Evolutionary conservation across 2,329 filamentous ascomycete genomes (phyloP).

Genomic region (Pseudogymnoascus sp.): DNA sequence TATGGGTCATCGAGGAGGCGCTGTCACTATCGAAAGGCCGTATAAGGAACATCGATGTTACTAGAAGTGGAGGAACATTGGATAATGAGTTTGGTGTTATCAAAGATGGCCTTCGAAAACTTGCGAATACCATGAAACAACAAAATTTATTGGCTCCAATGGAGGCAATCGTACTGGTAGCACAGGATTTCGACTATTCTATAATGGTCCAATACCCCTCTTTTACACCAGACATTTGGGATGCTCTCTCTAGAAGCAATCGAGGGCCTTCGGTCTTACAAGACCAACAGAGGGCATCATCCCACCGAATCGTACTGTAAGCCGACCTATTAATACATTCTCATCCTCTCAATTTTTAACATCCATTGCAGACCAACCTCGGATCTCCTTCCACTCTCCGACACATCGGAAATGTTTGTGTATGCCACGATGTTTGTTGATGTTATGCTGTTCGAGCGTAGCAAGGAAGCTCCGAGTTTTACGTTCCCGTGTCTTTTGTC

Average conservation of each 20-base stretch:
- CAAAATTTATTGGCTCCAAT: constrained; percentile 67
- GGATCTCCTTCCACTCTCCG: constrained; percentile 36
- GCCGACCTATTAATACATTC: neutral
- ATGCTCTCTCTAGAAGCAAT: constrained; percentile 27
- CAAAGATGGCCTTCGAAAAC: constrained; percentile 48
- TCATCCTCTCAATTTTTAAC: neutral
- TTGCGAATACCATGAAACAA: constrained; percentile 75
- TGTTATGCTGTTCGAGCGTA: constrained; percentile 63
- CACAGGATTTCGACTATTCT: constrained; percentile 69
- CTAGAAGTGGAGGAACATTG: constrained; percentile 32
- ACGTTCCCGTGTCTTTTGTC: constrained; percentile 67
- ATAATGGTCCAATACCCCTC: constrained; percentile 76
- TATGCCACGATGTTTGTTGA: constrained; percentile 71
- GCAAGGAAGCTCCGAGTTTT: constrained; percentile 59
- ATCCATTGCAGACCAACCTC: neutral
- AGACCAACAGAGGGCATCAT: neutral
- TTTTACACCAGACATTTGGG: constrained; percentile 64
- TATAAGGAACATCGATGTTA: neutral
- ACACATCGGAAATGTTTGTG: constrained; percentile 63
- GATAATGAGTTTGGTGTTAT: constrained; percentile 36
- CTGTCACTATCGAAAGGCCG: constrained; percentile 18
- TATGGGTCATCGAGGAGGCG: constrained; percentile 64
- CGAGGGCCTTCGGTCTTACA: neutral
- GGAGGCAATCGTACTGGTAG: constrained; percentile 59
- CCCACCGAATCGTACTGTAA: neutral